Conservation (phyloP, 1,139 yeast species). For the Yamadazyma atlantica region DNA sequence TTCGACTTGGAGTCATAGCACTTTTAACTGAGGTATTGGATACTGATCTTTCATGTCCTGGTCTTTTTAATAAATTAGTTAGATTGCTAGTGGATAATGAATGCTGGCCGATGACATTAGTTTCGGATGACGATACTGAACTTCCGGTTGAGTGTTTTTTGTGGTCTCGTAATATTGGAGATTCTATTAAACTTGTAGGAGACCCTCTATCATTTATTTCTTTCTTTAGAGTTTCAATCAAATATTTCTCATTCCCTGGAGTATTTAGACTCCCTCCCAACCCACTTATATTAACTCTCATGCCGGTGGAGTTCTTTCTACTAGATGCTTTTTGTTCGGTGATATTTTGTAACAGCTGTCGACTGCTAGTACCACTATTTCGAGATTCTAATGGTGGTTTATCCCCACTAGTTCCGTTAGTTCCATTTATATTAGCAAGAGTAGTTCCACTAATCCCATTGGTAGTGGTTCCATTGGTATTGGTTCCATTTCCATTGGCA, state of each 20-base stretch:
- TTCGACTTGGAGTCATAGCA: neutral
- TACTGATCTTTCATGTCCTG: constrained; percentile 7
- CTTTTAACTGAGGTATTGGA: constrained; percentile 7
- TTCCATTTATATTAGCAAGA: too few relatives aligned
- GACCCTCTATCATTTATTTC: constrained; percentile 8
- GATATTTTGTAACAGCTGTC: neutral
- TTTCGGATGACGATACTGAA: constrained; percentile 3
- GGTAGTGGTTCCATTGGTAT: too few relatives aligned
- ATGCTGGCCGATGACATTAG: neutral
- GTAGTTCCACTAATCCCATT: too few relatives aligned
- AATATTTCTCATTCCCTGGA: constrained; percentile 4
- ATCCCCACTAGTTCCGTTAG: neutral
- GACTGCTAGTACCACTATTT: neutral
- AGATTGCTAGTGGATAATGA: constrained; percentile 7
- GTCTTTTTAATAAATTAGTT: constrained; percentile 3
- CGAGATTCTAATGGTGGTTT: neutral
- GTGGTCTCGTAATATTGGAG: constrained; percentile 5
- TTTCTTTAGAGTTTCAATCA: constrained; percentile 4
- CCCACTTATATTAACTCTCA: constrained; percentile 1
- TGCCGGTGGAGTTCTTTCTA: neutral
- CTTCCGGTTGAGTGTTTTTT: constrained; percentile 3
- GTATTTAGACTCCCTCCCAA: neutral
- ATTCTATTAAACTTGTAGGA: constrained; percentile 5
- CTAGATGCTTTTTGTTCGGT: neutral
- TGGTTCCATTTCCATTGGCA: neutral